These are phyloP conservation scores for Trichoderma polysporum DNA, from an alignment of 2,329 filamentous ascomycete species.

Conservation along the genomic window DNA sequence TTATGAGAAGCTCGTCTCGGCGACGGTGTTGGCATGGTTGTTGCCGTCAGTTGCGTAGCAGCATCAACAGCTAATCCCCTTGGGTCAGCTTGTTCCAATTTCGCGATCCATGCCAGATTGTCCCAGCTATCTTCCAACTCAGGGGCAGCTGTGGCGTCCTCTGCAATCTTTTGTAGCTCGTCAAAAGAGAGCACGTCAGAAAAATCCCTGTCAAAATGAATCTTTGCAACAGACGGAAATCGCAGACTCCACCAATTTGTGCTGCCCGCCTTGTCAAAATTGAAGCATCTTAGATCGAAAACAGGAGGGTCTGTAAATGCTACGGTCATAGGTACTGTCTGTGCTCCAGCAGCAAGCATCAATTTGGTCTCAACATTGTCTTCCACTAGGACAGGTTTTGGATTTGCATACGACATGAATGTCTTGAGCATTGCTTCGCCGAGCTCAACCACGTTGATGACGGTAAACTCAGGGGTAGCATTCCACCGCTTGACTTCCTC, in stretches of 20 bases:
- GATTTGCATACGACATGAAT: constrained; percentile 51
- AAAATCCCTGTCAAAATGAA: constrained; percentile 73
- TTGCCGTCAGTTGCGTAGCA: constrained; percentile 46
- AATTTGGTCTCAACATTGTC: constrained; percentile 46
- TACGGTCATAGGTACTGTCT: constrained; percentile 45
- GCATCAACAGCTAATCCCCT: constrained; percentile 43
- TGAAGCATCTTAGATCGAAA: constrained; percentile 77
- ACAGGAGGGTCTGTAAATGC: constrained; percentile 71
- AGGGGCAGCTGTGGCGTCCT: constrained; percentile 51
- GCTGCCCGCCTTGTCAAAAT: constrained; percentile 71
- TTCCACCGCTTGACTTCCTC: constrained; percentile 52
- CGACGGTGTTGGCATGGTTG: constrained; percentile 38
- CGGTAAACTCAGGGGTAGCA: constrained; percentile 59
- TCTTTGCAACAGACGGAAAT: constrained; percentile 73
- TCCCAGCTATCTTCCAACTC: constrained; percentile 59
- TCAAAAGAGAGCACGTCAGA: constrained; percentile 67
- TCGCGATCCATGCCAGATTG: constrained; percentile 59
- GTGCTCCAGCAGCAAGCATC: constrained; percentile 46
- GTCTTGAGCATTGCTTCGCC: constrained; percentile 50
- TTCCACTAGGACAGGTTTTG: constrained; percentile 38
- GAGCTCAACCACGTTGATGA: constrained; percentile 65
- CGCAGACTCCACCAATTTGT: constrained; percentile 71
- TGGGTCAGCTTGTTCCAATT: constrained; percentile 57
- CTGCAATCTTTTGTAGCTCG: constrained; percentile 67
- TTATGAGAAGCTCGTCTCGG: constrained; percentile 31